Conservation (phyloP, 257 asterid species). For the Solanum paucissectum region DNA sequence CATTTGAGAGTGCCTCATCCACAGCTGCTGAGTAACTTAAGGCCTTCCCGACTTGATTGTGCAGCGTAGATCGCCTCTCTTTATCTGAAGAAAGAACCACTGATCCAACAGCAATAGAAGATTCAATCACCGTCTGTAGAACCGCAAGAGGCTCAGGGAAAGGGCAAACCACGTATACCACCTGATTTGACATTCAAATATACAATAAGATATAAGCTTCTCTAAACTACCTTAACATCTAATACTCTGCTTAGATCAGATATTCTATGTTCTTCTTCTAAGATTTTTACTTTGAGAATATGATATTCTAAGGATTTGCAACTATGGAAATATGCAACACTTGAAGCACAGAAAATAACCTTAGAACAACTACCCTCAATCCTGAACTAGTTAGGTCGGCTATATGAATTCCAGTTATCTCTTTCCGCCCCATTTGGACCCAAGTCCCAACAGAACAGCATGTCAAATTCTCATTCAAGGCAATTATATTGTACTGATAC, state of each 20-base stretch:
- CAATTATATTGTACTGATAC: neutral
- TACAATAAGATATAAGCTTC: neutral
- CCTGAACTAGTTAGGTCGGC: neutral
- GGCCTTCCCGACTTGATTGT: slow-evolving; percentile 97
- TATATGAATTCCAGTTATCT: neutral
- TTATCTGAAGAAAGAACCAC: slow-evolving; percentile 76
- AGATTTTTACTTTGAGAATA: neutral
- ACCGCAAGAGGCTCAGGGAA: slow-evolving; percentile 98
- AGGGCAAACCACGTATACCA: slow-evolving; percentile 95
- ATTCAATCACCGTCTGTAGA: slow-evolving; percentile 80
- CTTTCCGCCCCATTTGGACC: neutral
- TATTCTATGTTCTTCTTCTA: neutral
- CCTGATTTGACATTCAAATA: slow-evolving; percentile 35
- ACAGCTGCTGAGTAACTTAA: slow-evolving; percentile 72
- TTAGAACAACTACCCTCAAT: neutral
- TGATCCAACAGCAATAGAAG: slow-evolving; percentile 89
- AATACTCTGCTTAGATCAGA: neutral
- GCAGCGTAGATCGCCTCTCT: slow-evolving; percentile 79
- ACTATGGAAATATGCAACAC: neutral
- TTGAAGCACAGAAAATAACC: neutral
- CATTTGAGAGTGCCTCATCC: slow-evolving; percentile 87
- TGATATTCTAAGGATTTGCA: neutral
- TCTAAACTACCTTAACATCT: neutral
- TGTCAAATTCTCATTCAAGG: neutral
- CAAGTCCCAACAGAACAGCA: neutral